Conservation (phyloP, 2,329 filamentous ascomycete species). For the Pyricularia grisea region DNA sequence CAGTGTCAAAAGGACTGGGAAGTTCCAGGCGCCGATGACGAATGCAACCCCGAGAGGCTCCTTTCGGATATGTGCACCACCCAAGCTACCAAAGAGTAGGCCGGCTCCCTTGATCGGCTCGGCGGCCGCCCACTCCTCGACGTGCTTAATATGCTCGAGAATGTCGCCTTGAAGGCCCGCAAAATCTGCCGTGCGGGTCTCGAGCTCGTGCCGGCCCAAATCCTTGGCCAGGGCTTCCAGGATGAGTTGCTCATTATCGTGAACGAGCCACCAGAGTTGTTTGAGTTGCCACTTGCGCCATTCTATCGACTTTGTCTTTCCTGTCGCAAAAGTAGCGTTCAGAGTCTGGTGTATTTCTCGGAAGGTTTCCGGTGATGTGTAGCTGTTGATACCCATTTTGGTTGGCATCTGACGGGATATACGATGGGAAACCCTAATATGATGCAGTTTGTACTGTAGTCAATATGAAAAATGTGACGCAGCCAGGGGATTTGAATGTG, state of each 20-base stretch:
- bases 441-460: no score
- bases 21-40: slow-evolving; percentile 37
- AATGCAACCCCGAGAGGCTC: slow-evolving; percentile 33
- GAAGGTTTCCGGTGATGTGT: no score
- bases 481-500: no score
- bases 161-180: slow-evolving; percentile 22
- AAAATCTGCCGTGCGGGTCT: slow-evolving; percentile 22
- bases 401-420: no score
- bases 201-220: slow-evolving; percentile 23
- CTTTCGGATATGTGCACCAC: slow-evolving; percentile 22
- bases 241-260: slow-evolving; percentile 25
- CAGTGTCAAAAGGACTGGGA: slow-evolving; percentile 27
- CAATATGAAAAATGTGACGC: no score
- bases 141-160: slow-evolving; percentile 23
- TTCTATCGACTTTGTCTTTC: not conserved
- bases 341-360: not conserved
- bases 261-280: slow-evolving; percentile 25
- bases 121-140: slow-evolving; percentile 30
- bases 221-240: slow-evolving; percentile 22
- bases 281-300: slow-evolving; percentile 1
- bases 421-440: no score
- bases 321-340: not conserved
- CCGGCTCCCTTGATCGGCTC: slow-evolving; percentile 15
- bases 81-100: slow-evolving; percentile 20
- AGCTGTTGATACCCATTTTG: no score